These are phyloP conservation scores for Staphylotrichum longicolle DNA, from an alignment of 495 filamentous ascomycete genomes.

Conservation along the genomic window DNA sequence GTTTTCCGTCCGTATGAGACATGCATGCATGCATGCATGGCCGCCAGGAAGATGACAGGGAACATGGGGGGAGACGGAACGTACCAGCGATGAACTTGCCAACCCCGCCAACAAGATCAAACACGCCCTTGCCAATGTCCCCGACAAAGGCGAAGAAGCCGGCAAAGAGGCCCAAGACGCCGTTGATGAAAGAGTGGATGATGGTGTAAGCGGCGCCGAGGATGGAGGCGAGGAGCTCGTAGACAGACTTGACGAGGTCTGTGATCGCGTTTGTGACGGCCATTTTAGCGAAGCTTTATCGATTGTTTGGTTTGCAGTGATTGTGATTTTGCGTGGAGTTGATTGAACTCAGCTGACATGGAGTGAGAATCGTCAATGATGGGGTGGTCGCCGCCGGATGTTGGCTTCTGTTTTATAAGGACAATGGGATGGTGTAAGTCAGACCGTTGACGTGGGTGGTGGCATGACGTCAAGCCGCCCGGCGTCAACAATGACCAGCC, in stretches of 20 bases:
- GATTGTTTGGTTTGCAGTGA: not conserved
- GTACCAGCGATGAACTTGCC: conserved; percentile 37
- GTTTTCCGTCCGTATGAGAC: too few species aligned
- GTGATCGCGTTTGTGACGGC: conserved; percentile 33
- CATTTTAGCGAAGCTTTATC: conserved; percentile 26
- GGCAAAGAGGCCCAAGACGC: conserved; percentile 28
- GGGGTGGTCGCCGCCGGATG: not conserved
- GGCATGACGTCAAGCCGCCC: conserved; percentile 18
- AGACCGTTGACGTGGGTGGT: conserved; percentile 7
- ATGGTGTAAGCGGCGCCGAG: conserved; percentile 31
- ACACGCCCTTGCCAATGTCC: conserved; percentile 31
- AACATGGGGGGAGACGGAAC: not conserved
- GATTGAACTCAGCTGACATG: not conserved
- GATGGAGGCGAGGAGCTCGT: conserved; percentile 36
- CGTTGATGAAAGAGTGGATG: conserved; percentile 30
- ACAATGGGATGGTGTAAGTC: not conserved
- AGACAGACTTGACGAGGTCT: conserved; percentile 35
- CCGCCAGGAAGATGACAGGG: too few species aligned
- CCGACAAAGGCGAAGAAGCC: conserved; percentile 31
- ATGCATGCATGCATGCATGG: too few species aligned
- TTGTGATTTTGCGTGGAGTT: not conserved
- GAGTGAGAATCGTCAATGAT: not conserved
- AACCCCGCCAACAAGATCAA: conserved; percentile 34
- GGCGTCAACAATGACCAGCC: not conserved
- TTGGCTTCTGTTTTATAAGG: conserved; percentile 3